These are phyloP conservation scores for Luzula sylvatica DNA, from an alignment of 176 grass and related monocot genomes.

Conservation along the genomic window DNA sequence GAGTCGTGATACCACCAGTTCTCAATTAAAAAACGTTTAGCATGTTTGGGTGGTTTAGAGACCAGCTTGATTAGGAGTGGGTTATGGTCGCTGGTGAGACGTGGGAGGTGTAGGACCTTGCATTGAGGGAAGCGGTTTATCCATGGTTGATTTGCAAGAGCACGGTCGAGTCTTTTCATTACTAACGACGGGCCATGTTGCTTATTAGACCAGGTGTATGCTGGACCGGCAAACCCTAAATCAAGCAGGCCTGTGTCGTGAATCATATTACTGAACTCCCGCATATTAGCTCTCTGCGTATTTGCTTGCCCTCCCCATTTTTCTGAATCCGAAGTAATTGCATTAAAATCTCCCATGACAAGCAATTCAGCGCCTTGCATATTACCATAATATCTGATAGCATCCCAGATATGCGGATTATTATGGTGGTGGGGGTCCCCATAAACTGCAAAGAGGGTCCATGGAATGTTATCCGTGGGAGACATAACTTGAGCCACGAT, in stretches of 20 bases:
- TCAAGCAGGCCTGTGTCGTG: background rate
- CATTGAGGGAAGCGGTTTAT: background rate
- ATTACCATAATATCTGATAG: background rate
- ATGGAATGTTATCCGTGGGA: background rate
- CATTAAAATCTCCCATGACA: background rate
- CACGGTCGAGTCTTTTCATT: too few species aligned
- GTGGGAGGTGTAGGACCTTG: background rate
- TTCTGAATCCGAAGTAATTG: background rate
- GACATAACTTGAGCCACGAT: background rate
- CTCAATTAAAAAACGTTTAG: background rate
- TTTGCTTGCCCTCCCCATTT: background rate
- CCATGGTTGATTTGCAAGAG: background rate
- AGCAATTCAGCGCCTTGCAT: background rate
- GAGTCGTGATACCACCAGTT: background rate
- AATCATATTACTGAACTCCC: background rate
- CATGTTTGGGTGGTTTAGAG: background rate
- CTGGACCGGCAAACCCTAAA: background rate
- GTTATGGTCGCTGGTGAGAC: too few species aligned
- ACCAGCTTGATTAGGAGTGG: background rate
- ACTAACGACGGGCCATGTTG: background rate
- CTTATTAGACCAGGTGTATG: background rate
- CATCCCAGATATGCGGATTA: background rate
- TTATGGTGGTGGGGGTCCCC: background rate
- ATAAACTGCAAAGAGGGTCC: background rate
- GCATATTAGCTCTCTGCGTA: too few species aligned